phyloP scores from a whole-genome alignment of 2,329 filamentous ascomycete species.

The Talaromyces sp. region DNA sequence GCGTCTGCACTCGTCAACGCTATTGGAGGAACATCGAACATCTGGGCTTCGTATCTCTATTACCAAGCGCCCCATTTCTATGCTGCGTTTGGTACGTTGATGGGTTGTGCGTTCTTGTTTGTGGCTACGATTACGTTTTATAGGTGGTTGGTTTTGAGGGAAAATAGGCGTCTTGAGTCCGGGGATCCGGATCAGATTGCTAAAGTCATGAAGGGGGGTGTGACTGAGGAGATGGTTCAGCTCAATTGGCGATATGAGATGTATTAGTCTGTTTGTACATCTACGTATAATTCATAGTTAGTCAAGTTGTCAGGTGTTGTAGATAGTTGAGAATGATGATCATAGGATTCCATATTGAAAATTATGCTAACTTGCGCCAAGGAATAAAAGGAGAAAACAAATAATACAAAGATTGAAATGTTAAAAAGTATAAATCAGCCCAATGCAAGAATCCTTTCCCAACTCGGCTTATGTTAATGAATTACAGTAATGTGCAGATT shows the following conservation, averaged over 20 bases:
- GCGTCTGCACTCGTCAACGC: conserved; percentile 57
- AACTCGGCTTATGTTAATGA: conserved; percentile 5
- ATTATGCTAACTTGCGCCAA: conserved; percentile 7
- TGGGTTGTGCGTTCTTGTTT: conserved; percentile 32
- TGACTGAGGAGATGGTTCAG: conserved; percentile 47
- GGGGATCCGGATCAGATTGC: conserved; percentile 38
- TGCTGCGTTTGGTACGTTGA: conserved; percentile 21
- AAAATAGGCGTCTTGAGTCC: conserved; percentile 42
- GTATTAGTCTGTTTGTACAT: conserved; percentile 24
- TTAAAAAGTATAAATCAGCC: neutral
- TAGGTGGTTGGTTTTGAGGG: conserved; percentile 39
- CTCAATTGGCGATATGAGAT: conserved; percentile 48
- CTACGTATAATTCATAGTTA: neutral
- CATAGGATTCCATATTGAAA: neutral
- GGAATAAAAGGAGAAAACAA: neutral
- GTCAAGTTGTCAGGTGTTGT: neutral
- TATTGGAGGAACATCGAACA: conserved; percentile 37
- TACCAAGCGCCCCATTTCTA: neutral
- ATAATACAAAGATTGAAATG: conserved; percentile 6
- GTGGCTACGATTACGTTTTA: conserved; percentile 34
- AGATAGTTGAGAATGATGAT: neutral
- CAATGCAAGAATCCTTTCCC: conserved; percentile 11
- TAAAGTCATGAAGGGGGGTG: conserved; percentile 43
- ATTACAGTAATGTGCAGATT: conserved; percentile 6
- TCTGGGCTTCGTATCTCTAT: conserved; percentile 5